These are phyloP conservation scores for Typha latifolia DNA, from an alignment of 176 grass and related monocot species.

Conservation along the genomic window DNA sequence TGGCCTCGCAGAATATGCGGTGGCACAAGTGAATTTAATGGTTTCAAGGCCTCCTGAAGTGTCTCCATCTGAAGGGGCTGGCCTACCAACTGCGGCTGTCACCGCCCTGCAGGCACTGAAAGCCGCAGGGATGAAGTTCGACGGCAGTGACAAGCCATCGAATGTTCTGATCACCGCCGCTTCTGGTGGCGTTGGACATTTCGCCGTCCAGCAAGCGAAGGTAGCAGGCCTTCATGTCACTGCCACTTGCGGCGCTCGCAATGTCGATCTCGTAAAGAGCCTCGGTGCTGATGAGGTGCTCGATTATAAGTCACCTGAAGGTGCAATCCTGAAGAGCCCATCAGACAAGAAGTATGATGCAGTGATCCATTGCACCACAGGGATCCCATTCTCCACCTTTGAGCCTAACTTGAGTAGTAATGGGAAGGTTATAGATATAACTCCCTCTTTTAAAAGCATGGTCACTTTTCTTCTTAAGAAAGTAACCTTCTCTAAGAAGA, in stretches of 20 bases:
- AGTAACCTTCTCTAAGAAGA: constrained; percentile 56
- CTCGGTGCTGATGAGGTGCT: constrained; percentile 65
- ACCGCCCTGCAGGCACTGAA: constrained; percentile 65
- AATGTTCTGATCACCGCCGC: constrained; percentile 76
- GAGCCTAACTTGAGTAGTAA: constrained; percentile 30
- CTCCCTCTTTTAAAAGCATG: constrained; percentile 25
- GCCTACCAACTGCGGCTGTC: constrained; percentile 37
- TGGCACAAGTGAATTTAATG: constrained; percentile 29
- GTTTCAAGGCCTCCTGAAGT: constrained; percentile 48
- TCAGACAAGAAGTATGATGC: constrained; percentile 41
- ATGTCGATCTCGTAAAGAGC: constrained; percentile 30
- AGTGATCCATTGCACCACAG: constrained; percentile 55
- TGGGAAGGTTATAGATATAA: constrained; percentile 41
- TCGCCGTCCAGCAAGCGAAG: constrained; percentile 72
- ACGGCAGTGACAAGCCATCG: constrained; percentile 19
- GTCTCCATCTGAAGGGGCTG: constrained; percentile 41
- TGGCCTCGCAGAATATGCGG: constrained; percentile 48
- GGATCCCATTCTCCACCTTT: constrained; percentile 44
- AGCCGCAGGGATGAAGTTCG: constrained; percentile 34
- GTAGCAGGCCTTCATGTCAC: constrained; percentile 51
- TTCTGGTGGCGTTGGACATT: constrained; percentile 75
- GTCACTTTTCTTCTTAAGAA: constrained; percentile 46
- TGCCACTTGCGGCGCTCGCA: constrained; percentile 73
- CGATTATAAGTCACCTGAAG: constrained; percentile 58
- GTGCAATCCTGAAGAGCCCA: constrained; percentile 43